phyloP scores from a whole-genome alignment of 768 basidiomycete genomes.

The Nidularia sp. region DNA sequence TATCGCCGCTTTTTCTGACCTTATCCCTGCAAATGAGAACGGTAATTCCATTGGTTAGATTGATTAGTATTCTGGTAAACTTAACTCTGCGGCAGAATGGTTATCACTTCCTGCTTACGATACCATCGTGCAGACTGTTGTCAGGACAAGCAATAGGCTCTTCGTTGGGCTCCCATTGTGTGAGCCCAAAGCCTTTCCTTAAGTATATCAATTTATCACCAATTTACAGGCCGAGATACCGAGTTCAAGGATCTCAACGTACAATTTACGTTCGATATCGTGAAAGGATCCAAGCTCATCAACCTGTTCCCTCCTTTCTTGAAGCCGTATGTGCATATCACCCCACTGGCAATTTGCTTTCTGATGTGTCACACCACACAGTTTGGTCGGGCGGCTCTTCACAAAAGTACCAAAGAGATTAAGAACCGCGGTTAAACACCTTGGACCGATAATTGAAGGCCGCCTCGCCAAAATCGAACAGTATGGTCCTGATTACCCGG shows the following conservation, averaged over 20 bases:
- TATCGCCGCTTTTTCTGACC: conserved; percentile 23
- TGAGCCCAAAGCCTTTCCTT: conserved; percentile 18
- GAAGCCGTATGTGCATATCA: conserved; percentile 13
- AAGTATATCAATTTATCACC: neutral
- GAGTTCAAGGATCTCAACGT: conserved; percentile 17
- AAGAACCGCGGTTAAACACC: conserved; percentile 15
- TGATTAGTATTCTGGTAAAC: neutral
- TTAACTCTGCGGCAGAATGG: conserved; percentile 28
- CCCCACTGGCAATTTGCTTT: conserved; percentile 1
- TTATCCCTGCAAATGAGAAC: conserved; percentile 15
- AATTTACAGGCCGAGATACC: conserved; percentile 12
- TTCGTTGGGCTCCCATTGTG: conserved; percentile 42
- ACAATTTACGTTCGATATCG: conserved; percentile 12
- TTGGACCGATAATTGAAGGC: conserved; percentile 25
- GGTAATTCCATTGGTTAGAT: neutral
- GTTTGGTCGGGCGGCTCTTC: conserved; percentile 16
- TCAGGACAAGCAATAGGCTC: conserved; percentile 31
- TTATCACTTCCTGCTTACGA: conserved; percentile 17
- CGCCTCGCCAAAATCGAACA: conserved; percentile 21
- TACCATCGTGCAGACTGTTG: conserved; percentile 22
- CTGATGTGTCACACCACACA: conserved; percentile 1
- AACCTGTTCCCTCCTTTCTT: conserved; percentile 15
- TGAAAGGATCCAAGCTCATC: conserved; percentile 10
- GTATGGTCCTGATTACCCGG: conserved; percentile 22
- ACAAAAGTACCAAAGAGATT: conserved; percentile 16